Base-by-base conservation (phyloP, 2,329 filamentous ascomycete species). In the Geosmithia morbida region DNA sequence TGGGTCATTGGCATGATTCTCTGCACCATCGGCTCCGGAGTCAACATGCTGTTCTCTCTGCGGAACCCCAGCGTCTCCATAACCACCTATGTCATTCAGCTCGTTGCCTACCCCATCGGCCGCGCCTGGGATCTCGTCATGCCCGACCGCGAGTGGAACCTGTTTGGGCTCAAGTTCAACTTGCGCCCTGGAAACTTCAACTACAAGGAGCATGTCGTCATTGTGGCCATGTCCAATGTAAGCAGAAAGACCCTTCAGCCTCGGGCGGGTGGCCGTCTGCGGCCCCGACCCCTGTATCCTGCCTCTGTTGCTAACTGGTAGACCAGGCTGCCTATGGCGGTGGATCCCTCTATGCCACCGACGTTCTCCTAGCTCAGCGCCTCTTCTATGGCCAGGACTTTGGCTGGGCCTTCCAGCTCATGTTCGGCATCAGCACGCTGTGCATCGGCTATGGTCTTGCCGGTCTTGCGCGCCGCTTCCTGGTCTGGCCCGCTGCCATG, bases 151-250 rank as follows among this genome's bases (percentile, higher is more conserved):
- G 65, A 67, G 48, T 73, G 67, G 63, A 72, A 66, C 37, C 49
- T 75, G 7, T 70, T 68, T 48, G 74, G 75, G 16, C 49, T 74
- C 50, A 72, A 69, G 50, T 76, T 76, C 57, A 77, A 77, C 53
- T 62, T 79, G 33, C 70, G 70, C 50, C 68, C 75, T 0, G 74
- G 74, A 17, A 71, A 68, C 18, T 80, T 79, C 62, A 80, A 78
- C 60, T 72, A 70, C 59, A 80, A 79, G 62, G 76, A 80, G 56
- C 75, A 79, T 55, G 72, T 77, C 46, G 63, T 79, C 40, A 77
- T 79, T 53, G 75, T 78, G 20, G 72, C 77, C 57, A 81, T 81
- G 77, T 78, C 76, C 2, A 79, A 79, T 58, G 76, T 78, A 54
- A 63, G n/a, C n/a, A n/a, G 73, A 61, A 18, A 10, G 10, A 41